phyloP scores from a whole-genome alignment of 768 basidiomycete genomes.

The Tulasnella sp. region DNA sequence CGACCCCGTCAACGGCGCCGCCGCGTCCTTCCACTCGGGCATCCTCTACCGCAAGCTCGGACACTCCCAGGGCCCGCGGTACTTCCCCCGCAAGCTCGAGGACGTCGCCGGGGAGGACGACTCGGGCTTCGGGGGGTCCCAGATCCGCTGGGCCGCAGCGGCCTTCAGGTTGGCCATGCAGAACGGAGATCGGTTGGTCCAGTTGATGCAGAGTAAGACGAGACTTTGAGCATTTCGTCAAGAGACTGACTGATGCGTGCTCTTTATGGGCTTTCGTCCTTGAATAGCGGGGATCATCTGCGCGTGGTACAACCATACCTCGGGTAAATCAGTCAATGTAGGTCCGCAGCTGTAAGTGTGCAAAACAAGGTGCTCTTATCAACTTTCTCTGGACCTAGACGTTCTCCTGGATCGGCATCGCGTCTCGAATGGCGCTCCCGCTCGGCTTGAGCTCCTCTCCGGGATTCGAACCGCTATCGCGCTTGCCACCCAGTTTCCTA shows the following conservation, averaged over 20 bases:
- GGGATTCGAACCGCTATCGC: conserved; percentile 1
- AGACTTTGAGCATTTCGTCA: neutral
- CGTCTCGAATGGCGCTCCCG: neutral
- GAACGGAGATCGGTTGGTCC: neutral
- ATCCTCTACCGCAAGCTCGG: neutral
- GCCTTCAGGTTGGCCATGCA: neutral
- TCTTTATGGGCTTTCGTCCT: neutral
- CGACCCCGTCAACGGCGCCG: neutral
- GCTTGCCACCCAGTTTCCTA: neutral
- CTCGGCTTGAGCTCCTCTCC: neutral
- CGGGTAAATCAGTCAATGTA: neutral
- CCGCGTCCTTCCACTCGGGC: neutral
- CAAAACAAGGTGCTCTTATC: no score
- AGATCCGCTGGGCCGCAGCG: neutral
- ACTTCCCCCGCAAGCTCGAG: neutral
- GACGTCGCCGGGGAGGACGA: neutral
- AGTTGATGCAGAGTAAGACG: conserved; percentile 1
- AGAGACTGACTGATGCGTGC: neutral
- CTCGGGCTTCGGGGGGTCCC: neutral
- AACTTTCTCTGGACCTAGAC: neutral
- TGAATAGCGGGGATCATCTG: neutral
- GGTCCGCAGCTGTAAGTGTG: neutral
- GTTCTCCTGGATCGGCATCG: neutral
- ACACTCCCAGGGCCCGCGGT: neutral
- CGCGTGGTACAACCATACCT: conserved; percentile 5